phyloP scores from a whole-genome alignment of 129 eudicot species.

The Chrysanthemum makinoi region DNA sequence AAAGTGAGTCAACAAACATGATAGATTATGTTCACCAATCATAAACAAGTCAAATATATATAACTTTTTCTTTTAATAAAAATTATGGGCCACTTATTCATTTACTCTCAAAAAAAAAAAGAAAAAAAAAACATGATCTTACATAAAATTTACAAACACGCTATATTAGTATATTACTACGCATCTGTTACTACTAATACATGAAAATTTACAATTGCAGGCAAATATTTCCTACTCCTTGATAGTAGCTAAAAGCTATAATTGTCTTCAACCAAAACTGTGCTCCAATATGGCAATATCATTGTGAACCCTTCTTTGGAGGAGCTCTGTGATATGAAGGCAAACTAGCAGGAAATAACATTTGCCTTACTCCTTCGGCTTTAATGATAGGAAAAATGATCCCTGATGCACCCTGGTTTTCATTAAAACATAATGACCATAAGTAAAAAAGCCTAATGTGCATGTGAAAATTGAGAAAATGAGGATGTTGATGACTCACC shows the following conservation, averaged over 20 bases:
- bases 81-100: too few relatives aligned
- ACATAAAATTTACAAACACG: too few relatives aligned
- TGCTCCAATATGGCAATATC: neutral
- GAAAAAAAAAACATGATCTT: too few relatives aligned
- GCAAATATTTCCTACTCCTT: neutral
- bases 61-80: too few relatives aligned
- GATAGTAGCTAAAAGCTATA: slow-evolving; percentile 2
- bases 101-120: too few relatives aligned
- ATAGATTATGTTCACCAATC: too few relatives aligned
- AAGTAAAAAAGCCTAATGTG: neutral
- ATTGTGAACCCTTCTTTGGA: slow-evolving; percentile 25
- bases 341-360: slow-evolving; percentile 63
- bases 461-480: neutral
- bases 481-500: slow-evolving; percentile 36
- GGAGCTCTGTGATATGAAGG: slow-evolving; percentile 52
- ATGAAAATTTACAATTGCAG: slow-evolving; percentile 3
- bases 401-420: slow-evolving; percentile 55
- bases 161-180: too few relatives aligned
- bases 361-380: slow-evolving; percentile 75
- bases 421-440: slow-evolving; percentile 2
- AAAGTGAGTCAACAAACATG: too few relatives aligned
- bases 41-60: too few relatives aligned
- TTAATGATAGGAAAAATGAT: slow-evolving; percentile 60
- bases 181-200: slow-evolving; percentile 9
- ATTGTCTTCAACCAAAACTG: neutral